Base-by-base conservation (phyloP, 2,329 filamentous ascomycete species). In the Arthrobotrys musiformis region DNA sequence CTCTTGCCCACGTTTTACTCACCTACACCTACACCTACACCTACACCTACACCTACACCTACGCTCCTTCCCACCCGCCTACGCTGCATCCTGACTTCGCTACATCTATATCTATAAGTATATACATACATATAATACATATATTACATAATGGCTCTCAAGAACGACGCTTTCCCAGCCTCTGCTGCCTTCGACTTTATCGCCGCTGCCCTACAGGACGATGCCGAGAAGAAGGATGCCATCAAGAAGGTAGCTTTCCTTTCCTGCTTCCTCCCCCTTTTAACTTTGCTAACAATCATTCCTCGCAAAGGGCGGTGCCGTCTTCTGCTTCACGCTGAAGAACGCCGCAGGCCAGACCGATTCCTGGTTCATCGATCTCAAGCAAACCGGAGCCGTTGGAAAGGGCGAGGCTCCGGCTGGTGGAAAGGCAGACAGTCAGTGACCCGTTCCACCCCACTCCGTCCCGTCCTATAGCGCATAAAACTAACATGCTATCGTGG, bases 301-400 rank as follows among this genome's bases (percentile, higher is more conserved):
- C n/a, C n/a, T n/a, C n/a, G n/a, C n/a, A n/a, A n/a, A 93, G 83
- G 94, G 90, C 83, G 91, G 91, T 82, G 93, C 92, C 78, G 87
- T 98, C 84, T 97, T 97, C 84, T 91, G 91, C 78, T 98, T 99
- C 86, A 93, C 89, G 67, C 87, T 99, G 80, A 98, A 97, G 88
- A 99, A 99, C 88, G 85, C 86, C 73, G 87, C 87, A 24, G 93
- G 93, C 81, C 89, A 94, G 84, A 90, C 90, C 74, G 90, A 93
- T 82, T 92, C 89, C 85, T 99, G 95, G 95, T 89, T 96, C 86
- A 92, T 99, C 81, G 95, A 99, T 84, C 89, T 99, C 79, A 97
- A 97, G 88, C 89, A 96, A 82, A 91, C 90, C 79, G 95, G 95
- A 79, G 88, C 88, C 69, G 94, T 97, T 46, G 91, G 88, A 81